A percentile compares a stretch with the other conserved stretches of the same genome.
Evolutionary conservation across 805 yeast species (phyloP).

Genomic region (Yarrowia divulgata): DNA sequence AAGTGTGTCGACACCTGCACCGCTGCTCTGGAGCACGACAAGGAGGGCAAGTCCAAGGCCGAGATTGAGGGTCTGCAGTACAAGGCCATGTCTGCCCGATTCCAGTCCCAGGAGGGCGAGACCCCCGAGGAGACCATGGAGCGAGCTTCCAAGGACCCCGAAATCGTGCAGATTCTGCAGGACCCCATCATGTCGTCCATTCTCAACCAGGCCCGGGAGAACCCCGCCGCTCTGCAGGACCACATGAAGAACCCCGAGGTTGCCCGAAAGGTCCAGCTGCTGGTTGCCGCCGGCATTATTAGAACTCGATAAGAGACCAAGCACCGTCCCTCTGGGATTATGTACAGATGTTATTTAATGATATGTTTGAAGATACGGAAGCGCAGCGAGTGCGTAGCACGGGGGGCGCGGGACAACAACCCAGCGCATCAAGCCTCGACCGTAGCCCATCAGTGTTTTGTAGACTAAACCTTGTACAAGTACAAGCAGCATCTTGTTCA

Average conservation of each 20-base stretch:
- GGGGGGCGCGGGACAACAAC: background rate
- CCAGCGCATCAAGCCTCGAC: too few relatives aligned
- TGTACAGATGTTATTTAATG: conserved; percentile 18
- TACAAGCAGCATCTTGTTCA: too few relatives aligned
- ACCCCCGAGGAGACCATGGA: conserved; percentile 94
- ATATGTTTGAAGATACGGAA: background rate
- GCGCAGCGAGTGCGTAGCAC: background rate
- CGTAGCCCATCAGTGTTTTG: too few relatives aligned
- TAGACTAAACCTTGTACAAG: too few relatives aligned
- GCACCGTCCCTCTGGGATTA: background rate
- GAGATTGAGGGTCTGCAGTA: conserved; percentile 85
- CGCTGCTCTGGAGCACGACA: conserved; percentile 77
- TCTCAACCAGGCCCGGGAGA: conserved; percentile 88
- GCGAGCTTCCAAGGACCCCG: conserved; percentile 92
- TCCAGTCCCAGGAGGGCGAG: conserved; percentile 83
- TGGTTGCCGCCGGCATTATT: conserved; percentile 96
- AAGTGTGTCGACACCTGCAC: conserved; percentile 82
- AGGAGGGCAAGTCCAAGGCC: conserved; percentile 61
- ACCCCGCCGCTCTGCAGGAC: conserved; percentile 96
- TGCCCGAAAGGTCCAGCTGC: conserved; percentile 80
- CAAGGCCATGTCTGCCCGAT: conserved; percentile 78
- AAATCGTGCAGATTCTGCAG: conserved; percentile 83
- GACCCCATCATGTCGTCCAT: conserved; percentile 98
- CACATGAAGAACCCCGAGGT: conserved; percentile 98
- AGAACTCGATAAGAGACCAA: conserved; percentile 68